Evolutionary conservation across 768 basidiomycete genomes (phyloP), one percentile per base, ranked within the genome.

Genomic region (Amanita pseudoporphyria): DNA sequence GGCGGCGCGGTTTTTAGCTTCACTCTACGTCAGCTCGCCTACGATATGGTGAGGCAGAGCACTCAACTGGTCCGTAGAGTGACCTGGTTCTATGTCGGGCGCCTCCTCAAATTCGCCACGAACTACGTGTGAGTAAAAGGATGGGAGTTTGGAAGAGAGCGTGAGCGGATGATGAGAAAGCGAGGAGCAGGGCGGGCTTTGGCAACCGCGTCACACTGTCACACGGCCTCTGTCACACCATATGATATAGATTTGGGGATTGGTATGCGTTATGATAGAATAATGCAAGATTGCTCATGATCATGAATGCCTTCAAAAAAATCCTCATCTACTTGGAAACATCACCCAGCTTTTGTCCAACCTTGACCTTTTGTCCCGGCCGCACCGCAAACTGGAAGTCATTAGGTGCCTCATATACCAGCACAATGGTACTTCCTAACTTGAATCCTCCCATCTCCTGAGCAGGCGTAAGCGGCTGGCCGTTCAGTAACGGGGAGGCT

Each of bases 391-490:
- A 96, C 63, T 80, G 76, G 61, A 94, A 99, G 31, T 80, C 68
- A 47, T 73, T 68, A 5, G 96, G 95, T 0, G 94, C 96, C 67
- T 99, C 96, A 59, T 97, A 96, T 1, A 98, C 90, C 41, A 98
- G 74, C 16, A 99, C 95, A 59, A 98, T 89, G 5, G 95, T 98
- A 65, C 87, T 91, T 4, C 94, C 94, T 3, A 98, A 72, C 58
- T 83, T 86, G 69, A 99, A 99, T 1, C 94, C 96, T 28, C 96
- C 96, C 87, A 97, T 91, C 70, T 99, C 94, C 64, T 96, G 88
- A 1, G 89, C 94, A 1, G 87, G 74, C 0, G 71, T 72, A 39
- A 97, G 73, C 1, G 95, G 94, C 60, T 96, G 92, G 0, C 96
- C 96, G 14, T 81, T 76, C 31, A 98, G 73, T 22, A 98, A 66